Conservation (phyloP, 1,284 basidiomycete species). For the Trichosporon inkin region DNA sequence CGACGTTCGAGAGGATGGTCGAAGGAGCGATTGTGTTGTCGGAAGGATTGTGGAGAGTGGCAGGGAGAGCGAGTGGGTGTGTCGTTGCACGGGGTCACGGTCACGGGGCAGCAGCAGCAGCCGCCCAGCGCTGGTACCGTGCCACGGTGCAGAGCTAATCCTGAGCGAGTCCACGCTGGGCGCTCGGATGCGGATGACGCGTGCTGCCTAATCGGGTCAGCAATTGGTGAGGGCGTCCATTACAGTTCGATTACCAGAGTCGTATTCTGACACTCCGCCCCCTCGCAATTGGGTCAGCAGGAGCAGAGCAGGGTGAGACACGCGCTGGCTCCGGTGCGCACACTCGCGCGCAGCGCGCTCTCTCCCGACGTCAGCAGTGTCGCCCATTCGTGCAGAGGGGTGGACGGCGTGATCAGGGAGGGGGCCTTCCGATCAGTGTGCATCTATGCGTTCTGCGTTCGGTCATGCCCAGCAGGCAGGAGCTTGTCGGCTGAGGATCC, state of each 20-base stretch:
- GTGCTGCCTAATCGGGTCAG: background rate
- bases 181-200: constrained; percentile 4
- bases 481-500: too few relatives aligned
- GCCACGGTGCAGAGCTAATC: background rate
- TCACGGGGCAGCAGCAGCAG: constrained; percentile 1
- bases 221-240: background rate
- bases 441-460: too few relatives aligned
- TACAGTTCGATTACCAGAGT: constrained; percentile 1
- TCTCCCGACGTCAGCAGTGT: too few relatives aligned
- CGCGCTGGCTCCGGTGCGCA: too few relatives aligned
- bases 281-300: background rate
- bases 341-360: too few relatives aligned
- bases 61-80: constrained; percentile 1
- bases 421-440: too few relatives aligned
- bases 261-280: background rate
- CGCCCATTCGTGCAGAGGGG: too few relatives aligned
- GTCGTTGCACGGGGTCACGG: constrained; percentile 7
- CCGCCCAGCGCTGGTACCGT: background rate
- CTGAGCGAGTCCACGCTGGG: background rate
- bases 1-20: background rate
- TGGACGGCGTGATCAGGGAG: too few relatives aligned
- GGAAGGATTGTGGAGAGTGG: constrained; percentile 7
- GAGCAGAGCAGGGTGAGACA: background rate
- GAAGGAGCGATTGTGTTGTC: constrained; percentile 1
- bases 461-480: too few relatives aligned